These are phyloP conservation scores for Cryptococcus sp. DNA, from an alignment of 1,284 basidiomycete species.

Conservation along the genomic window DNA sequence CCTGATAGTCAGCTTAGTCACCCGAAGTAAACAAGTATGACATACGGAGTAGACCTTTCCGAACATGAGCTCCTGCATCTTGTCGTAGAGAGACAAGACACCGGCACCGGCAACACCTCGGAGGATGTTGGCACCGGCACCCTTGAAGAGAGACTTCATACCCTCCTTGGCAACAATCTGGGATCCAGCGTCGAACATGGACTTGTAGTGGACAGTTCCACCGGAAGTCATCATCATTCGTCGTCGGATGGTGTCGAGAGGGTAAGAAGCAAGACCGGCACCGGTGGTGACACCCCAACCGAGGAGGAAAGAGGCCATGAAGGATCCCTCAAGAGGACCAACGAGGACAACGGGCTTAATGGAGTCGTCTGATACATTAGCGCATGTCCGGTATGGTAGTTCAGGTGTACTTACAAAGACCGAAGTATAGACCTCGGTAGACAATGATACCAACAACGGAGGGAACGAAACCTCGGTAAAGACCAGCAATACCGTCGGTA, in stretches of 20 bases:
- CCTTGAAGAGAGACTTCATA: conserved; percentile 59
- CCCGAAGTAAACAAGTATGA: too few relatives aligned
- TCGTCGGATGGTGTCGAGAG: conserved; percentile 63
- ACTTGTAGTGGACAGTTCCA: conserved; percentile 53
- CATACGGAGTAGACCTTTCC: conserved; percentile 87
- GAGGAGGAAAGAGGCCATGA: conserved; percentile 60
- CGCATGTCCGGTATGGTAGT: too few relatives aligned
- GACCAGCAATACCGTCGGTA: conserved; percentile 54
- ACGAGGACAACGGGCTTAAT: conserved; percentile 57
- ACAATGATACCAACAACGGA: conserved; percentile 61
- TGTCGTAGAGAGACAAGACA: conserved; percentile 65
- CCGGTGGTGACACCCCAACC: conserved; percentile 58
- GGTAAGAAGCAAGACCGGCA: conserved; percentile 62
- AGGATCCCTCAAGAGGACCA: conserved; percentile 58
- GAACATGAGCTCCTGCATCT: conserved; percentile 65
- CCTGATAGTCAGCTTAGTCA: conserved; percentile 13
- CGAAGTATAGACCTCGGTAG: conserved; percentile 58
- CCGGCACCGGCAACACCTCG: conserved; percentile 69
- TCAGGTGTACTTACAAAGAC: conserved; percentile 34
- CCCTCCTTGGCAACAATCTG: conserved; percentile 61
- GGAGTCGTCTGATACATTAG: conserved; percentile 54
- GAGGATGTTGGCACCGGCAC: conserved; percentile 56
- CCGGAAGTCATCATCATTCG: conserved; percentile 70
- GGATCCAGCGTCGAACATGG: conserved; percentile 60
- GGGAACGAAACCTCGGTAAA: conserved; percentile 63